Percentiles rank a stretch among this genome's conserved stretches.
Evolutionary conservation across 768 basidiomycete species (phyloP).

Genomic region (Boletus pseudo-olivaceus): DNA sequence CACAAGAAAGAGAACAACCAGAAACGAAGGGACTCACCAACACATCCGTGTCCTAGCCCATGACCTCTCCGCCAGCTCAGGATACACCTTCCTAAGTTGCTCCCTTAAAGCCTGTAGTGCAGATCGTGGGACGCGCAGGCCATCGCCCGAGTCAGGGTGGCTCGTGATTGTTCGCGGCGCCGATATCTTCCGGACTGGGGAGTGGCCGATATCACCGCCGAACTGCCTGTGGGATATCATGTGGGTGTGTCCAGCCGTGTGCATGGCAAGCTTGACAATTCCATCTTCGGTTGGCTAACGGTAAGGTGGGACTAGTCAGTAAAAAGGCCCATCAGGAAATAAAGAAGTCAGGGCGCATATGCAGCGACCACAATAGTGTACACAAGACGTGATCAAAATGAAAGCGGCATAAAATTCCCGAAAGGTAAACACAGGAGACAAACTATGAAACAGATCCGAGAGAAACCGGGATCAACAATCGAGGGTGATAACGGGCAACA

Average conservation of each 20-base stretch:
- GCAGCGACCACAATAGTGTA: background rate
- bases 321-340: background rate
- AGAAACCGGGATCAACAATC: background rate
- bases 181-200: constrained; percentile 45
- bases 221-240: constrained; percentile 5
- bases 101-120: constrained; percentile 49
- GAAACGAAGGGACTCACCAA: constrained; percentile 53
- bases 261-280: constrained; percentile 76
- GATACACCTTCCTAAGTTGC: constrained; percentile 60
- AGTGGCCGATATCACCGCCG: background rate
- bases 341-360: background rate
- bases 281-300: constrained; percentile 62
- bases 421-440: background rate
- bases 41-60: constrained; percentile 77
- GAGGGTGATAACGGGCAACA: background rate
- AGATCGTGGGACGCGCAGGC: constrained; percentile 61
- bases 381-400: no score
- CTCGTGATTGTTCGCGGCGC: constrained; percentile 72
- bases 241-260: constrained; percentile 69
- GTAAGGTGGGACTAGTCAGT: background rate
- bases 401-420: background rate
- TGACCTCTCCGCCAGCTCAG: constrained; percentile 69
- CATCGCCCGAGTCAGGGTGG: constrained; percentile 49
- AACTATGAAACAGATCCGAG: background rate
- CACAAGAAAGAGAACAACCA: background rate